phyloP scores from a whole-genome alignment of 116 monocot genomes.

The Cymodocea nodosa region DNA sequence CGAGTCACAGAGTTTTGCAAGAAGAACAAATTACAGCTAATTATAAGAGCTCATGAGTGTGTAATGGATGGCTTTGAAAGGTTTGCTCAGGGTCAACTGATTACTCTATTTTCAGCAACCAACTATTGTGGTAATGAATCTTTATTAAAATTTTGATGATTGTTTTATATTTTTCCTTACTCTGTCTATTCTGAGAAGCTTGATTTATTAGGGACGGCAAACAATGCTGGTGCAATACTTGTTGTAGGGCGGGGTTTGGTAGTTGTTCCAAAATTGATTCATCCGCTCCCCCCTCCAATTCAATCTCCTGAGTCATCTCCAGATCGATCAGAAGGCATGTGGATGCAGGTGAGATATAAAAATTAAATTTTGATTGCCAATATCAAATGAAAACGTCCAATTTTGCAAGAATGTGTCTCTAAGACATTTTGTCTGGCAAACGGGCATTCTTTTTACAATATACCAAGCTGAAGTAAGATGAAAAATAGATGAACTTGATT shows the following conservation, averaged over 20 bases:
- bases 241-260: constrained; percentile 92
- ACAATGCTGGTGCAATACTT: constrained; percentile 96
- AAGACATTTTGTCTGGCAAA: background rate
- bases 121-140: constrained; percentile 80
- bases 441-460: background rate
- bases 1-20: constrained; percentile 91
- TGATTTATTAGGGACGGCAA: constrained; percentile 59
- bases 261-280: constrained; percentile 94
- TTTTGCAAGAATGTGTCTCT: background rate
- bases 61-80: constrained; percentile 99
- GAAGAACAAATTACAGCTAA: constrained; percentile 81
- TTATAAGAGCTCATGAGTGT: constrained; percentile 98
- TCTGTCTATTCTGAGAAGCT: background rate
- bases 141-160: background rate
- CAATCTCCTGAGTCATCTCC: constrained; percentile 89
- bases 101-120: constrained; percentile 98
- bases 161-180: background rate
- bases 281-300: constrained; percentile 88
- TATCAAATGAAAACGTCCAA: background rate
- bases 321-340: constrained; percentile 67
- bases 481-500: background rate
- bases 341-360: constrained; percentile 73
- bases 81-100: constrained; percentile 96
- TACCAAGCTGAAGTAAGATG: background rate
- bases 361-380: background rate